Base-by-base conservation (phyloP, 352 stramenopile species). In the Phytophthora pseudosyringae region DNA sequence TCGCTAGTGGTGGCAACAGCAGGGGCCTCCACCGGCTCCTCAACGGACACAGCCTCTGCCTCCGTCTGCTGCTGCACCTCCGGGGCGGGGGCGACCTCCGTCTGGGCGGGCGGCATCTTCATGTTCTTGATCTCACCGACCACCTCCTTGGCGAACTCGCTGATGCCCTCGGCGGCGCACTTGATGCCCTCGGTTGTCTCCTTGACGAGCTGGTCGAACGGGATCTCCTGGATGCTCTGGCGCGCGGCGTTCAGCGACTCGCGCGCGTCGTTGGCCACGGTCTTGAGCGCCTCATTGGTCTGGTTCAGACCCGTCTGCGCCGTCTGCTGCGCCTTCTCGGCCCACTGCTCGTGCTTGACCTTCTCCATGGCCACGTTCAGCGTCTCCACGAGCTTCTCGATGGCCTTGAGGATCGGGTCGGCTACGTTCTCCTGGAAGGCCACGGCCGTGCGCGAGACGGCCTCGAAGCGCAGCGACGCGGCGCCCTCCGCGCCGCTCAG, bases 391-490 rank as follows among this genome's bases (percentile, higher is more conserved):
- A 95, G 78, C 65, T 88, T 88, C 69, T 92, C 86, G 12, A 95
- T 85, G 12, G 84, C 86, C 69, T 92, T 91, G 13, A 93, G 68
- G 21, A 95, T 86, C 33, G 81, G 83, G 33, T 91, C 81, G 1
- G 85, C 71, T n/a, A 93, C 85, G 31, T 92, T 88, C 65, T 90
- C 85, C 63, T 93, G 81, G 68, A 95, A 90, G 40, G 72, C 80
- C 3, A 88, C 73, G 35, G 89, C 72, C 26, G 78, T 63, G 60
- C 76, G 86, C 53, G 70, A 67, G n/a, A 87, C 82, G 6, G 86
- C 81, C 56, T 69, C 74, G 53, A 93, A 94, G 64, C 82, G 82
- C 58, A 95, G 58, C 51, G 81, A 78, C 65, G 81, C 86, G 39
- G 66, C 69, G 3, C 56, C 57, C 15, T 81, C 74, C 3, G 26